Evolutionary conservation across 2,329 filamentous ascomycete genomes (phyloP), one percentile per base, ranked within the genome.

Genomic region (Talaromyces islandicus): DNA sequence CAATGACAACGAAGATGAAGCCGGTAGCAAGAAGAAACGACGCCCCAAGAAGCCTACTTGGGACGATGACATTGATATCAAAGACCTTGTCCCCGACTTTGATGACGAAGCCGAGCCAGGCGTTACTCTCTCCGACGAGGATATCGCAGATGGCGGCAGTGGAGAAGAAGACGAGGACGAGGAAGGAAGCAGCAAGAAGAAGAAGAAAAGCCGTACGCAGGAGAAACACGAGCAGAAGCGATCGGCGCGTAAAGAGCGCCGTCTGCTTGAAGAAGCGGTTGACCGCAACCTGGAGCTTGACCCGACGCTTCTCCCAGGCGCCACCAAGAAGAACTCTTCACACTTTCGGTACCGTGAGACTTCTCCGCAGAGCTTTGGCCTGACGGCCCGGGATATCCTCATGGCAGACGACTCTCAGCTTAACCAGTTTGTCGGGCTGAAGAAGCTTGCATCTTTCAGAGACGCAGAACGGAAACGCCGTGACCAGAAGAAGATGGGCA

Each of bases 1-100:
- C 46, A 76, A 77, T 19, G 71, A 69, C 65, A 62, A 54, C 60
- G 52, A 38, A 1, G 50, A 29, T 12, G 48, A 54, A 21, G 11
- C 50, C 7, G 70, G 55, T 59, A 57, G 58, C 29, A 86, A 85
- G 72, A 86, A 84, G 70, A 86, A 85, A 65, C 87, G 83, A 70
- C 81, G 81, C 64, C 77, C 83, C 10, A 91, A 90, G 81, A 96
- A 96, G 77, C 91, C 91, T 10, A 90, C 86, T 64, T 99, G 93
- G 89, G 91, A 97, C 68, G 92, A 97, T 69, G 94, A 99, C 71
- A 97, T 99, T 68, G 92, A 97, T 71, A 97, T 99, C 78, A 91
- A 89, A 63, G 93, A 96, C 73, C 82, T 97, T 56, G 79, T 96
- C 29, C 92, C 91, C 1, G 91, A 96, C 63, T 96, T 95, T 70